Conservation (phyloP, 1,139 yeast genomes). For the Saccharomycopsis hybrid region DNA sequence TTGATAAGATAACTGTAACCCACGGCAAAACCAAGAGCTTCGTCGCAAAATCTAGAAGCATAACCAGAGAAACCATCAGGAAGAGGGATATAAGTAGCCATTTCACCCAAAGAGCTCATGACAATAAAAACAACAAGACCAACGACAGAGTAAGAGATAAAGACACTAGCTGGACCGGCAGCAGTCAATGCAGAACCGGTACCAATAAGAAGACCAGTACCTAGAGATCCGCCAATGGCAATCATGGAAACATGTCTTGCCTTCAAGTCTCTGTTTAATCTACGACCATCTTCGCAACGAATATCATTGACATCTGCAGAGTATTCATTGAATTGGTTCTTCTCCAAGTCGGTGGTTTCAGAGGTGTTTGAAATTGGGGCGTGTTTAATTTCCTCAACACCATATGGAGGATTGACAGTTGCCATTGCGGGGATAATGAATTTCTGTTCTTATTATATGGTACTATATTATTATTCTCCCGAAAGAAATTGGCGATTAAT, state of each 20-base stretch:
- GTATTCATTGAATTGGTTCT: constrained; percentile 1
- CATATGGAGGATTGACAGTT: no score
- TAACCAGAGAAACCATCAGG: constrained; percentile 69
- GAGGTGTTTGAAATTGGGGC: background rate
- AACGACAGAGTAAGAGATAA: constrained; percentile 53
- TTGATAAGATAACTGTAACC: constrained; percentile 61
- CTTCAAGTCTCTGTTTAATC: constrained; percentile 53
- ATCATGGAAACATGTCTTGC: constrained; percentile 74
- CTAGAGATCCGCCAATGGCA: constrained; percentile 52
- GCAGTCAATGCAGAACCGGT: constrained; percentile 56
- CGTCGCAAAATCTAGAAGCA: constrained; percentile 61
- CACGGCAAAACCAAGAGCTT: constrained; percentile 68
- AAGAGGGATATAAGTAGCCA: constrained; percentile 66
- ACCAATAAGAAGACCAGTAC: constrained; percentile 68
- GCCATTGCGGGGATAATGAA: no score
- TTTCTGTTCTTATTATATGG: no score
- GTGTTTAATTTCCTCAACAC: background rate
- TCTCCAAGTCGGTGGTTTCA: constrained; percentile 5
- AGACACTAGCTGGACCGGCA: constrained; percentile 67
- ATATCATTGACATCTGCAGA: background rate
- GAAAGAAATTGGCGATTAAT: no score
- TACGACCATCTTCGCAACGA: constrained; percentile 36
- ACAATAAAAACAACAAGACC: constrained; percentile 63
- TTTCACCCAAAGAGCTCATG: constrained; percentile 68
- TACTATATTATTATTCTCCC: no score